Conservation (phyloP, 2,329 filamentous ascomycete genomes). For the Magnaporthiopsis incrustans region DNA sequence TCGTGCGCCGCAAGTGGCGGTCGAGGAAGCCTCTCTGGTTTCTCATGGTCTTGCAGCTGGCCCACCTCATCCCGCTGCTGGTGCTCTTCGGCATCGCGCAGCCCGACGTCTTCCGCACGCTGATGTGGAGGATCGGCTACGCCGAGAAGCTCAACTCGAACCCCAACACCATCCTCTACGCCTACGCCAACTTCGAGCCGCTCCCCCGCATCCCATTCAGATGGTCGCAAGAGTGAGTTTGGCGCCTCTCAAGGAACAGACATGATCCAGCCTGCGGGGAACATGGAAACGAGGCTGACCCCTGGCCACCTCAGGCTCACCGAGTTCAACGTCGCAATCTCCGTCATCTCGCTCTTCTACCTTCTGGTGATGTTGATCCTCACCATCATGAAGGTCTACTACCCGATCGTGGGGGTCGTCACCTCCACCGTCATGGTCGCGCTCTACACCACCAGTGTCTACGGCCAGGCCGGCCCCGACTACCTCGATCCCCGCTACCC, state of each 20-base stretch:
- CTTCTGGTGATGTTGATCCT: conserved; percentile 62
- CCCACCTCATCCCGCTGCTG: conserved; percentile 55
- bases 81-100: conserved; percentile 66
- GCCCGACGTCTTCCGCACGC: conserved; percentile 63
- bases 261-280: not conserved
- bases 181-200: conserved; percentile 62
- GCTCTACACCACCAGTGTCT: conserved; percentile 58
- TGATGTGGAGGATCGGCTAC: conserved; percentile 65
- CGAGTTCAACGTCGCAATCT: conserved; percentile 68
- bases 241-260: not conserved
- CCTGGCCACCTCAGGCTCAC: conserved; percentile 49
- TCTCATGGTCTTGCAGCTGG: conserved; percentile 59
- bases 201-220: conserved; percentile 57
- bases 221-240: conserved; percentile 64
- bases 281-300: not conserved
- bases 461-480: conserved; percentile 67
- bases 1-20: conserved; percentile 53
- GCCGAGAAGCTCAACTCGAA: conserved; percentile 68
- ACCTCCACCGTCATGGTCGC: conserved; percentile 49
- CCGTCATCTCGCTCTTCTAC: conserved; percentile 68
- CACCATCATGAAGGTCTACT: conserved; percentile 64
- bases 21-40: conserved; percentile 50
- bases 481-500: conserved; percentile 56
- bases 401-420: conserved; percentile 53
- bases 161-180: conserved; percentile 61